Evolutionary conservation across 2,329 filamentous ascomycete genomes (phyloP).

Genomic region (Meredithiella fracta): DNA sequence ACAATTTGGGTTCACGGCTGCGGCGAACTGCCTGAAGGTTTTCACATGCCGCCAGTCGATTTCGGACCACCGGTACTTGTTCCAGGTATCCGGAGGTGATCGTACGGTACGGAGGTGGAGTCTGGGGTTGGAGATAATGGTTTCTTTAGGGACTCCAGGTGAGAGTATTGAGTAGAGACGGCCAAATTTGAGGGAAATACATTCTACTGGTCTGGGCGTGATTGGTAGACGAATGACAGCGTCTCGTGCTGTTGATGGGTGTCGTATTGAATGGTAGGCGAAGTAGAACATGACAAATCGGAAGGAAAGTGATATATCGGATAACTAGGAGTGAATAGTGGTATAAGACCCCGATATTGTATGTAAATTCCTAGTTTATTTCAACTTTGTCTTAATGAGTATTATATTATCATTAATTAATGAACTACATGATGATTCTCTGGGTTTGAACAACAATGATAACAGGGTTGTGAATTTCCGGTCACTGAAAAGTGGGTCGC

Average conservation of each 20-base stretch:
- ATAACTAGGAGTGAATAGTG: no score
- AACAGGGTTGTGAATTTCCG: background rate
- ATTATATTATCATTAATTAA: no score
- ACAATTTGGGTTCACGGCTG: constrained; percentile 11
- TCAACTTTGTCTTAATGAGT: no score
- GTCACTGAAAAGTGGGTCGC: background rate
- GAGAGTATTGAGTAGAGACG: background rate
- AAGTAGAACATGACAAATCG: no score
- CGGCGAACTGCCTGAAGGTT: constrained; percentile 4
- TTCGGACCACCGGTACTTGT: constrained; percentile 7
- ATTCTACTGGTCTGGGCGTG: background rate
- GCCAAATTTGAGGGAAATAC: background rate
- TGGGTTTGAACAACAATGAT: background rate
- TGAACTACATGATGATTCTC: no score
- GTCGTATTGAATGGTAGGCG: no score
- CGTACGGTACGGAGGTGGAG: background rate
- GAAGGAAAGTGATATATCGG: no score
- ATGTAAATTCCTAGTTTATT: no score
- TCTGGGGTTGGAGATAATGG: constrained; percentile 6
- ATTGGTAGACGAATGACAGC: background rate
- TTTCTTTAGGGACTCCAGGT: background rate
- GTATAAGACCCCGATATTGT: no score
- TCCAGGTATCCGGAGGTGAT: constrained; percentile 1
- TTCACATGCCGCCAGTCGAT: constrained; percentile 4
- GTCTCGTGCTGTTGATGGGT: no score